A percentile compares a stretch with the other conserved stretches of the same genome.
phyloP scores from a whole-genome alignment of 1,284 basidiomycete genomes.

The Ceratobasidium papillatum region DNA sequence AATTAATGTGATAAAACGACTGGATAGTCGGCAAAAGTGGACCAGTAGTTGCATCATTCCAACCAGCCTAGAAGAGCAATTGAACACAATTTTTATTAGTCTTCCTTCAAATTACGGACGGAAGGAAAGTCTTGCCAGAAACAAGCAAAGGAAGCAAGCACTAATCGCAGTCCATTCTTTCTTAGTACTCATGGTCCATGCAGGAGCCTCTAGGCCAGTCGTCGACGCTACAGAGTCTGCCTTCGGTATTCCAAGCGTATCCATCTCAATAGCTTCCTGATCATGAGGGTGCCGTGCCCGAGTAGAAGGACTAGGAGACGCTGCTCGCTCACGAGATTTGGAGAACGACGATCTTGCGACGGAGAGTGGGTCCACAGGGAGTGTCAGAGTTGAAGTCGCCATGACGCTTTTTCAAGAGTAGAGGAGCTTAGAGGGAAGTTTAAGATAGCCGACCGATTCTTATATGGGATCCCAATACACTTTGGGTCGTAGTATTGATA shows the following conservation, averaged over 20 bases:
- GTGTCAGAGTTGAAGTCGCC: slow-evolving; percentile 17
- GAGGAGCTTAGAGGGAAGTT: background rate
- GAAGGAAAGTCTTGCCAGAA: slow-evolving; percentile 4
- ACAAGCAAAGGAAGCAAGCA: slow-evolving; percentile 32
- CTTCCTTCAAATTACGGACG: background rate
- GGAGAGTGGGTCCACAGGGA: background rate
- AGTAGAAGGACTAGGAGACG: slow-evolving; percentile 1
- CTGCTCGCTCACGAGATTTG: background rate
- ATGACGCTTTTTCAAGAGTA: background rate
- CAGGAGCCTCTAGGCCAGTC: background rate
- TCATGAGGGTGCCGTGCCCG: slow-evolving; percentile 1
- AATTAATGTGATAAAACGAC: slow-evolving; percentile 60
- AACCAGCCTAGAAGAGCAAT: slow-evolving; percentile 53
- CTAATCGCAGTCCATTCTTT: slow-evolving; percentile 36
- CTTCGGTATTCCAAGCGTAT: slow-evolving; percentile 3
- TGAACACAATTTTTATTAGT: background rate
- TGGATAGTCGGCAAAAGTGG: slow-evolving; percentile 67
- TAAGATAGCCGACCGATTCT: background rate
- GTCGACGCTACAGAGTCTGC: background rate
- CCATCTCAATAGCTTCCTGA: slow-evolving; percentile 22
- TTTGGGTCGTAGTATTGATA: background rate
- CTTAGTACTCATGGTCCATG: slow-evolving; percentile 20
- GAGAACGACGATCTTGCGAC: slow-evolving; percentile 8
- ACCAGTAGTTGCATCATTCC: slow-evolving; percentile 64
- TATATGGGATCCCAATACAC: background rate